These are phyloP conservation scores for Tardiomyces depauwii DNA, from an alignment of 1,139 yeast genomes.

Conservation along the genomic window DNA sequence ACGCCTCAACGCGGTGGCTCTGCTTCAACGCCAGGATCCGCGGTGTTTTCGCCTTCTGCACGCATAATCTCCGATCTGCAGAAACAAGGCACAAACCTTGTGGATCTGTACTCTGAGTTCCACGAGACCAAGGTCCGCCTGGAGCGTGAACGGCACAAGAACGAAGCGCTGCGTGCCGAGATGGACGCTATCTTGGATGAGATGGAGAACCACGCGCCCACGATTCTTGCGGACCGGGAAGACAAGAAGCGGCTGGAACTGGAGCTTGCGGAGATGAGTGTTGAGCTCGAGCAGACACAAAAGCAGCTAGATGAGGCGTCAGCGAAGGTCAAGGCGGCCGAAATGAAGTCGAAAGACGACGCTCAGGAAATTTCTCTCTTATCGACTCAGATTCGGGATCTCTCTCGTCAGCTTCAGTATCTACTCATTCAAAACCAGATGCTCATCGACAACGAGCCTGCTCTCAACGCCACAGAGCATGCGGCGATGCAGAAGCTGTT, in stretches of 20 bases:
- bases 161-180: constrained; percentile 58
- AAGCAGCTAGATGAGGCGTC: constrained; percentile 32
- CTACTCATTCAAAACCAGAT: constrained; percentile 55
- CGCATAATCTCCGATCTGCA: constrained; percentile 35
- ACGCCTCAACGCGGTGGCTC: not conserved
- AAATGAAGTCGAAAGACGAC: constrained; percentile 16
- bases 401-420: constrained; percentile 70
- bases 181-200: constrained; percentile 63
- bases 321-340: constrained; percentile 20
- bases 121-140: constrained; percentile 51
- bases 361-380: constrained; percentile 27
- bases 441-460: constrained; percentile 40
- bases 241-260: constrained; percentile 37
- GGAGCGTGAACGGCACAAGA: constrained; percentile 59
- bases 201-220: constrained; percentile 71
- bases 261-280: constrained; percentile 42
- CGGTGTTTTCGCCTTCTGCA: constrained; percentile 33
- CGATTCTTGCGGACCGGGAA: constrained; percentile 55
- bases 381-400: constrained; percentile 52
- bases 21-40: constrained; percentile 9
- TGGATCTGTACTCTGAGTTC: constrained; percentile 60
- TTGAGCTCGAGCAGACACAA: constrained; percentile 34
- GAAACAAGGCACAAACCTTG: constrained; percentile 49
- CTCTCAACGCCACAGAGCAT: constrained; percentile 48
- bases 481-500: constrained; percentile 39